Evolutionary conservation across 805 yeast genomes (phyloP).

Genomic region (Priceomyces medius): DNA sequence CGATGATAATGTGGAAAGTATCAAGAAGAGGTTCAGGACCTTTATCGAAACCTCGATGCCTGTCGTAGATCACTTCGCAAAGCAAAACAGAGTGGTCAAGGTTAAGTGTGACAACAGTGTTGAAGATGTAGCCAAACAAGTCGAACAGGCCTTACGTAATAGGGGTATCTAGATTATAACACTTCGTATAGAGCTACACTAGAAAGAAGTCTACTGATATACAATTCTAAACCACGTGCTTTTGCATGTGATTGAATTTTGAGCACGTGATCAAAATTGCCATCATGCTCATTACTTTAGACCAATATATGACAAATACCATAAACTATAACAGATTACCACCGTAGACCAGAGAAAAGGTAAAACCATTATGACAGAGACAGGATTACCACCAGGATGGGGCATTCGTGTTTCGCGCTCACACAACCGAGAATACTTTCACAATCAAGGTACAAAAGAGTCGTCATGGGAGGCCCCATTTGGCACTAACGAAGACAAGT

Average conservation of each 20-base stretch:
- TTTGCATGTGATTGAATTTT: background rate
- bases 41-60: slow-evolving; percentile 91
- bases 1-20: slow-evolving; percentile 90
- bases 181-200: too few relatives aligned
- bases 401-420: slow-evolving; percentile 73
- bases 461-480: slow-evolving; percentile 91
- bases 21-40: slow-evolving; percentile 82
- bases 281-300: background rate
- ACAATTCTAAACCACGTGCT: background rate
- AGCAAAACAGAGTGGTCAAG: slow-evolving; percentile 71
- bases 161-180: slow-evolving; percentile 25
- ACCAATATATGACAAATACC: too few relatives aligned
- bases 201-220: too few relatives aligned
- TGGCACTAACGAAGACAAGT: slow-evolving; percentile 65
- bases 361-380: slow-evolving; percentile 22
- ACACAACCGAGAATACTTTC: slow-evolving; percentile 81
- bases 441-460: slow-evolving; percentile 64
- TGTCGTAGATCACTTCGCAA: slow-evolving; percentile 79
- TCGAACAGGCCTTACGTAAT: slow-evolving; percentile 58
- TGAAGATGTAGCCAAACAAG: slow-evolving; percentile 71
- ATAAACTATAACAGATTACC: too few relatives aligned
- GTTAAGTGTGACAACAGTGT: slow-evolving; percentile 79
- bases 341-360: too few relatives aligned
- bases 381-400: slow-evolving; percentile 91
- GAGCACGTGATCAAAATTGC: background rate